Evolutionary conservation across 768 basidiomycete genomes (phyloP).

Genomic region (Boletellus sp.): DNA sequence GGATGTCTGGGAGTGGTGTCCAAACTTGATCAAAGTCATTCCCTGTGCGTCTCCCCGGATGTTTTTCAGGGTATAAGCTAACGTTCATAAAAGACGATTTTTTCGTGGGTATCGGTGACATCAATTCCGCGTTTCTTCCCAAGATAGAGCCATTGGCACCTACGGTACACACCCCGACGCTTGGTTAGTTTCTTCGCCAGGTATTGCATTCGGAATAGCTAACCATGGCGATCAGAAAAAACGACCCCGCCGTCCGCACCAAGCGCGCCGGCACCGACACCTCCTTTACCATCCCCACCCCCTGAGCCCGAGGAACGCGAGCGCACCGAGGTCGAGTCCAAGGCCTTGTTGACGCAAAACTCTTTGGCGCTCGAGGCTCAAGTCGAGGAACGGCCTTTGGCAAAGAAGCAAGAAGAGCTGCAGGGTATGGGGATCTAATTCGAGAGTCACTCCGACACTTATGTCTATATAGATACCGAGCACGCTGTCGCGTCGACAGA

Average conservation of each 20-base stretch:
- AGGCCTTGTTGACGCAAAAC: slow-evolving; percentile 64
- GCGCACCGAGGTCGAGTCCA: slow-evolving; percentile 42
- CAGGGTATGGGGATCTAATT: slow-evolving; percentile 41
- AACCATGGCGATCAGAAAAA: slow-evolving; percentile 21
- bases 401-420: slow-evolving; percentile 81
- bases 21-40: slow-evolving; percentile 94
- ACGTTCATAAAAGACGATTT: slow-evolving; percentile 72
- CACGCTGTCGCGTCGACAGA: slow-evolving; percentile 16
- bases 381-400: slow-evolving; percentile 80
- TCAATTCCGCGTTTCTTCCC: slow-evolving; percentile 92
- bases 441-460: not conserved
- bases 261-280: slow-evolving; percentile 10
- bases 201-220: not conserved
- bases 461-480: slow-evolving; percentile 10
- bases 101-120: slow-evolving; percentile 97
- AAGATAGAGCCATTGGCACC: slow-evolving; percentile 54
- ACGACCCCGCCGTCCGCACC: slow-evolving; percentile 12
- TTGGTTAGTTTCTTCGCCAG: slow-evolving; percentile 15
- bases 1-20: slow-evolving; percentile 98
- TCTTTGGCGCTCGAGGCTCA: slow-evolving; percentile 78
- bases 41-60: slow-evolving; percentile 62
- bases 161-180: slow-evolving; percentile 19
- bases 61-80: not conserved
- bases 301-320: slow-evolving; percentile 40
- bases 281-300: slow-evolving; percentile 12